Evolutionary conservation across 2,329 filamentous ascomycete species (phyloP).

Genomic region (Diaporthe helianthi): DNA sequence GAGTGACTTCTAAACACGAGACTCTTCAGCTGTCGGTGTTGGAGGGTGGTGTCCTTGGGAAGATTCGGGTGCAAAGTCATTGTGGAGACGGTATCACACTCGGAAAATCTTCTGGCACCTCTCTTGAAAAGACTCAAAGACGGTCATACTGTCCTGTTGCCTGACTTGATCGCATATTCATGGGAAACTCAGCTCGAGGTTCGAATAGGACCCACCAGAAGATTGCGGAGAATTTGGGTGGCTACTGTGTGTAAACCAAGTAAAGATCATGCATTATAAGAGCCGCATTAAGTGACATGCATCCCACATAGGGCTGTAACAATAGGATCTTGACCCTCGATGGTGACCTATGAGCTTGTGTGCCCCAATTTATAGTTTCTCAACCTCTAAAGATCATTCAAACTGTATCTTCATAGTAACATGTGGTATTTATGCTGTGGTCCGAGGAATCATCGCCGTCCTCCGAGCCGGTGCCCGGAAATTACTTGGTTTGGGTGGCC

Average conservation of each 20-base stretch:
- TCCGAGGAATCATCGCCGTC: background rate
- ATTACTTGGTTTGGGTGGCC: background rate
- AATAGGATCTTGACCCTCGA: background rate
- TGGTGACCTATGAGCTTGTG: background rate
- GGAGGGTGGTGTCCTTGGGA: background rate
- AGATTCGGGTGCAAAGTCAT: background rate
- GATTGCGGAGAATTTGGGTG: background rate
- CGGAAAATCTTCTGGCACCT: no score
- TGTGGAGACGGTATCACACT: no score
- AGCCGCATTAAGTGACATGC: background rate
- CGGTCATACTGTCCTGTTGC: background rate
- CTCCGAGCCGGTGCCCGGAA: conserved; percentile 4
- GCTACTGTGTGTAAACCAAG: background rate
- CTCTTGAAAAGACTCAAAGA: background rate
- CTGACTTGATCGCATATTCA: no score
- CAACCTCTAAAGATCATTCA: background rate
- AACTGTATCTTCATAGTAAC: background rate
- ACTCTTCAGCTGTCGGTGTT: background rate
- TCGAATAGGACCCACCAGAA: background rate
- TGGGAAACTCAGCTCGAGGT: background rate
- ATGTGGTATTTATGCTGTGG: background rate
- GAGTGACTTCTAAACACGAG: no score
- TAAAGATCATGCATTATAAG: background rate
- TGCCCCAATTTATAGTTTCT: background rate
- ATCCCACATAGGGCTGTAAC: background rate